Evolutionary conservation across 2,329 filamentous ascomycete species (phyloP).

Genomic region (Fulvia fulva): DNA sequence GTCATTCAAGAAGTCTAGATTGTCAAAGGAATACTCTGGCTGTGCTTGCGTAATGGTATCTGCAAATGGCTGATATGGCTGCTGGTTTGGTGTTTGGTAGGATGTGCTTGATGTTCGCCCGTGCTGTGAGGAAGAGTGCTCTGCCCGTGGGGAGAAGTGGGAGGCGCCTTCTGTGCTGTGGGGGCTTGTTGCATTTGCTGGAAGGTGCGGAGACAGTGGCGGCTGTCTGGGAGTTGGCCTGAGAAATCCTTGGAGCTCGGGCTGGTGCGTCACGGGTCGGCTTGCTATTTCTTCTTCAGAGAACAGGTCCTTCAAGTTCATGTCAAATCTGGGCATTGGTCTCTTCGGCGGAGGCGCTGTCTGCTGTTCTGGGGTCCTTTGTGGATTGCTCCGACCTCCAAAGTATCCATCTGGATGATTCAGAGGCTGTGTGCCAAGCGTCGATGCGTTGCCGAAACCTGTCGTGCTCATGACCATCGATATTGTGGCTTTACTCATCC

Average conservation of each 20-base stretch:
- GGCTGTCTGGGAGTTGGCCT: constrained; percentile 24
- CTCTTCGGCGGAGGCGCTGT: constrained; percentile 3
- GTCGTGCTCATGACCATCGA: constrained; percentile 83
- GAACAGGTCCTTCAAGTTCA: constrained; percentile 52
- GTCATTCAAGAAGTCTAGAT: constrained; percentile 54
- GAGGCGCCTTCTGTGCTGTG: constrained; percentile 15
- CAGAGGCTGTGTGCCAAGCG: constrained; percentile 28
- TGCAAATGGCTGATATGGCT: constrained; percentile 20
- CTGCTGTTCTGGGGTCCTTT: constrained; percentile 5
- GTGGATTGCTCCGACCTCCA: constrained; percentile 7
- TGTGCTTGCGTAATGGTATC: constrained; percentile 21
- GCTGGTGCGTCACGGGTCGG: constrained; percentile 29
- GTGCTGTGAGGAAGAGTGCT: neutral
- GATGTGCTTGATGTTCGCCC: constrained; percentile 14
- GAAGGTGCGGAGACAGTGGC: constrained; percentile 15
- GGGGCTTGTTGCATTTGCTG: constrained; percentile 15
- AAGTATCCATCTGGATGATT: constrained; percentile 29
- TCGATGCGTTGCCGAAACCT: constrained; percentile 59
- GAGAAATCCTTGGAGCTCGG: constrained; percentile 17
- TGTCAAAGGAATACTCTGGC: constrained; percentile 35
- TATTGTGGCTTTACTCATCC: constrained; percentile 91
- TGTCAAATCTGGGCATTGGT: constrained; percentile 53
- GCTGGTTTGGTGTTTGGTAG: constrained; percentile 30
- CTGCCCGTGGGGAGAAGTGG: neutral
- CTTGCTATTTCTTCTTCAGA: constrained; percentile 40